Conservation (phyloP, 768 basidiomycete genomes). For the Termitomyces sp. region DNA sequence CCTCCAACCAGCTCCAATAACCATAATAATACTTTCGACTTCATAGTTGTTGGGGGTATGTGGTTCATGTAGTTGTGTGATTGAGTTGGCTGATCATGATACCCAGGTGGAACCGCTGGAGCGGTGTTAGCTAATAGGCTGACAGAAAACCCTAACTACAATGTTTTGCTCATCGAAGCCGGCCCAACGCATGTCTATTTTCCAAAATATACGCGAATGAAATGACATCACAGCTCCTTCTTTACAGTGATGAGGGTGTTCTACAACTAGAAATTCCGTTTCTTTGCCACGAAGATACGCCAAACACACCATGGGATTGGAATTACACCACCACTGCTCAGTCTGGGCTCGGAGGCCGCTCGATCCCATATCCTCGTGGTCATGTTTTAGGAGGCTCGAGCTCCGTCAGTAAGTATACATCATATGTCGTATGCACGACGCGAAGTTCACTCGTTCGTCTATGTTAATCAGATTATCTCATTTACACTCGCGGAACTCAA, state of each 20-base stretch:
- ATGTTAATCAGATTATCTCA: background rate
- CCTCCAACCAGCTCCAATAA: background rate
- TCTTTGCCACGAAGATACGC: background rate
- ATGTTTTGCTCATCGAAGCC: conserved; percentile 10
- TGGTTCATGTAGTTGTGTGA: background rate
- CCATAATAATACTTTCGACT: background rate
- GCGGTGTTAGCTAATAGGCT: conserved; percentile 8
- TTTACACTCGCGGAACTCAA: background rate
- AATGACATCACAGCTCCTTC: background rate
- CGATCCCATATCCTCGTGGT: conserved; percentile 8
- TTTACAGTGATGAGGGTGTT: conserved; percentile 2
- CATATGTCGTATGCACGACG: no score
- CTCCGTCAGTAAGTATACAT: conserved; percentile 2
- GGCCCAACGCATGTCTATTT: conserved; percentile 2
- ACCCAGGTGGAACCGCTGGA: conserved; percentile 6
- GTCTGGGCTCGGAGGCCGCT: conserved; percentile 2
- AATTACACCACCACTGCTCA: conserved; percentile 9
- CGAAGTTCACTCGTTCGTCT: no score
- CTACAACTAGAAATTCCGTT: conserved; percentile 5
- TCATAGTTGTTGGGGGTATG: conserved; percentile 8
- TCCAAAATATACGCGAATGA: background rate
- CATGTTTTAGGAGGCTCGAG: conserved; percentile 8
- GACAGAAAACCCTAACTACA: conserved; percentile 8
- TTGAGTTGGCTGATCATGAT: background rate
- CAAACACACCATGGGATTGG: conserved; percentile 10